Evolutionary conservation across 352 stramenopile genomes (phyloP).

Genomic region (Phytophthora hibernalis): DNA sequence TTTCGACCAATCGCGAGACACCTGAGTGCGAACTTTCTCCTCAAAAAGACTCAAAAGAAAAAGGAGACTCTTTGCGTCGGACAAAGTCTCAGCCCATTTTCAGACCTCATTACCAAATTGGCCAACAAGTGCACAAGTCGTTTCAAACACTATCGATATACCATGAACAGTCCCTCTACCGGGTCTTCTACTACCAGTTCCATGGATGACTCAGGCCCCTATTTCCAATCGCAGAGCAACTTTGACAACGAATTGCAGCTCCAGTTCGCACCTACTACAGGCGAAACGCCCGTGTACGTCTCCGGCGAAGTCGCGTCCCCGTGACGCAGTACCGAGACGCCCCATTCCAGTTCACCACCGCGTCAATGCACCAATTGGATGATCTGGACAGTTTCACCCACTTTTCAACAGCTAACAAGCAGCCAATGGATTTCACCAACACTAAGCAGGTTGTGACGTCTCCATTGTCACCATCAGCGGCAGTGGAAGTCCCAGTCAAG

Average conservation of each 20-base stretch:
- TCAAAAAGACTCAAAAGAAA: slow-evolving; percentile 25
- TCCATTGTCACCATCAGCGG: slow-evolving; percentile 57
- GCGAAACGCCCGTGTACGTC: slow-evolving; percentile 13
- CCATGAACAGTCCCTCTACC: slow-evolving; percentile 32
- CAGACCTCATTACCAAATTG: slow-evolving; percentile 24
- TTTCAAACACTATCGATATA: slow-evolving; percentile 26
- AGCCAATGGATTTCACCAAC: slow-evolving; percentile 7
- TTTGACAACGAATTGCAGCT: slow-evolving; percentile 46
- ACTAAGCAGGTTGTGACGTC: slow-evolving; percentile 35
- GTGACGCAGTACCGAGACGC: slow-evolving; percentile 56
- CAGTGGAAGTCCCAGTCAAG: slow-evolving; percentile 64
- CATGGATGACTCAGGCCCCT: slow-evolving; percentile 10
- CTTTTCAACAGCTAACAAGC: slow-evolving; percentile 7
- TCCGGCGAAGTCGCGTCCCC: slow-evolving; percentile 21
- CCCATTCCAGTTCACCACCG: slow-evolving; percentile 51
- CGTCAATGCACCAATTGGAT: slow-evolving; percentile 23
- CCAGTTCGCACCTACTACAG: slow-evolving; percentile 26
- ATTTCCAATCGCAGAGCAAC: slow-evolving; percentile 28
- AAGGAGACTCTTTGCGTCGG: neutral
- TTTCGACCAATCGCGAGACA: slow-evolving; percentile 25
- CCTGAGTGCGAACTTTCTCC: slow-evolving; percentile 28
- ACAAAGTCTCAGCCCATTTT: slow-evolving; percentile 1
- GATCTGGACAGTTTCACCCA: slow-evolving; percentile 31
- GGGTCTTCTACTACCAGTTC: slow-evolving; percentile 27
- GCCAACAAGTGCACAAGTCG: slow-evolving; percentile 9